These are phyloP conservation scores for Grifola frondosa DNA, from an alignment of 1,284 basidiomycete species.

Conservation along the genomic window DNA sequence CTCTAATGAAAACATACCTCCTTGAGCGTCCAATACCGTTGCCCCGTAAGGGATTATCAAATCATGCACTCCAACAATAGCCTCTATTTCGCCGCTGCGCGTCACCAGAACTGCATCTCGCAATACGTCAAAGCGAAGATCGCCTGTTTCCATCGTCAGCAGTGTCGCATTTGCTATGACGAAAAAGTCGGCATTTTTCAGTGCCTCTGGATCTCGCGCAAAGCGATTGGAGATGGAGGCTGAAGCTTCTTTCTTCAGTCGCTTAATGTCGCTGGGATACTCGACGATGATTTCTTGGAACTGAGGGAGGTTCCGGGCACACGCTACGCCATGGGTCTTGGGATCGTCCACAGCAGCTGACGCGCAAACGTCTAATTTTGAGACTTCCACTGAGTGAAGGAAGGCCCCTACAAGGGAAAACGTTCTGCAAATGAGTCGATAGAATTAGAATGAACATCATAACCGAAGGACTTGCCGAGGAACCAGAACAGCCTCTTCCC, in stretches of 20 bases:
- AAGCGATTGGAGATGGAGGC: too few species aligned
- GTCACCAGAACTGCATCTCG: conserved; percentile 49
- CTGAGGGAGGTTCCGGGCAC: conserved; percentile 51
- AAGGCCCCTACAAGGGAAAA: conserved; percentile 50
- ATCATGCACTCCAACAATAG: conserved; percentile 42
- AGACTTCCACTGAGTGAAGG: conserved; percentile 59
- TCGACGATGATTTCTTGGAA: conserved; percentile 56
- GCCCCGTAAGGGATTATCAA: conserved; percentile 44
- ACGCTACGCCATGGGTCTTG: conserved; percentile 57
- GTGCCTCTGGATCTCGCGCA: conserved; percentile 21
- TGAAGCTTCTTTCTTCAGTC: conserved; percentile 53
- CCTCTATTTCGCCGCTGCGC: conserved; percentile 55
- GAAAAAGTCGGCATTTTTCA: conserved; percentile 42
- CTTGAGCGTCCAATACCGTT: conserved; percentile 54
- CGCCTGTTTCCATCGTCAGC: conserved; percentile 59
- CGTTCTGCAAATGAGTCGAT: background rate
- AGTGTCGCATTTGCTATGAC: conserved; percentile 66
- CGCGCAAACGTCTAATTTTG: conserved; percentile 48
- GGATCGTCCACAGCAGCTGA: conserved; percentile 46
- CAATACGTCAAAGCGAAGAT: conserved; percentile 46
- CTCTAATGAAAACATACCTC: conserved; percentile 45
- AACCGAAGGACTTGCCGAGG: conserved; percentile 52
- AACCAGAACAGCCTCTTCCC: conserved; percentile 70
- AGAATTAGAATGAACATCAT: background rate
- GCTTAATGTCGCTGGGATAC: conserved; percentile 59